Conservation (phyloP, 2,329 filamentous ascomycete species). For the Nemania serpens region DNA sequence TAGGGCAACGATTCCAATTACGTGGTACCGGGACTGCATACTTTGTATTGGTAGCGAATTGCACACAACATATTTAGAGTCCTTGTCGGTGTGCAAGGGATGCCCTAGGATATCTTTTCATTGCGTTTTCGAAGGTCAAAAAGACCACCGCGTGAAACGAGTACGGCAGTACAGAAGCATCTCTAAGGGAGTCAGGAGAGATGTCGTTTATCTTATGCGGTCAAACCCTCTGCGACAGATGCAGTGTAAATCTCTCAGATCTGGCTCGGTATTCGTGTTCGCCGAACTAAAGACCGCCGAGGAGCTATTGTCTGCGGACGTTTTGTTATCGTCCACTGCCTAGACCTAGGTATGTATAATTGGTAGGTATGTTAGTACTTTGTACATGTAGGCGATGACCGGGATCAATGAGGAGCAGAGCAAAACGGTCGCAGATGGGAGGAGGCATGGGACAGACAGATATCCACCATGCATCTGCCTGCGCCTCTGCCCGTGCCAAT, state of each 20-base stretch:
- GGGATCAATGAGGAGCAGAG: constrained; percentile 30
- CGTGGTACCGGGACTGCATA: background rate
- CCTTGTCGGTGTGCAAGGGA: background rate
- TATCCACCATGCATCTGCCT: background rate
- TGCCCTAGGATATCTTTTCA: too few relatives aligned
- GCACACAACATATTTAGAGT: background rate
- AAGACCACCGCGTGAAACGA: too few relatives aligned
- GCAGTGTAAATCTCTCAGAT: background rate
- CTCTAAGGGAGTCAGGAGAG: too few relatives aligned
- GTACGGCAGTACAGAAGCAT: too few relatives aligned
- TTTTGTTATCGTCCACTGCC: background rate
- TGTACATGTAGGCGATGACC: constrained; percentile 25
- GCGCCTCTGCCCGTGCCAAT: constrained; percentile 30
- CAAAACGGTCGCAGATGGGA: constrained; percentile 29
- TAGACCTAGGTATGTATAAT: too few relatives aligned
- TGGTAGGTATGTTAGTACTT: too few relatives aligned
- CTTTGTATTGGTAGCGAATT: background rate
- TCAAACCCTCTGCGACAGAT: background rate
- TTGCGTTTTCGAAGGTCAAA: too few relatives aligned
- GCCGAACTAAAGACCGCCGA: background rate
- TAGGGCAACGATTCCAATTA: background rate
- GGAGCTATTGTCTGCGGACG: constrained; percentile 3
- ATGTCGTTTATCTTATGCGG: background rate
- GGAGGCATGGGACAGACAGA: constrained; percentile 25
- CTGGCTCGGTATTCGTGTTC: background rate